Base-by-base conservation (phyloP, 1,284 basidiomycete genomes). In the Tylopilus sp. region DNA sequence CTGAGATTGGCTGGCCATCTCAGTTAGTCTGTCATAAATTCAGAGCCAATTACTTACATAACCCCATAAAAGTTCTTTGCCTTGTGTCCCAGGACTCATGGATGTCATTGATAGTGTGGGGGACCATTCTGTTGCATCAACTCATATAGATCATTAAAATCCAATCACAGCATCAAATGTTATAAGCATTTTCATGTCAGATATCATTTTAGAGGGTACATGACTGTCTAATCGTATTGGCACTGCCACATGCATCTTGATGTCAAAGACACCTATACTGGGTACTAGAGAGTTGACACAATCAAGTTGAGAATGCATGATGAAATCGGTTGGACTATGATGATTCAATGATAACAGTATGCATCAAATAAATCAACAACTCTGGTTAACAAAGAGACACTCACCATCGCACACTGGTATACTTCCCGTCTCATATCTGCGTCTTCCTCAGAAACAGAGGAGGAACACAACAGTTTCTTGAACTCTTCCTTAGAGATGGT, bases 301-400 rank as follows among this genome's bases (percentile, higher is more conserved):
- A 77, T 99, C 97, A 15, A 99, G 86, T 78, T 99, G 97, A 1
- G 96, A 98, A 22, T 97, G 94, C 92, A 98, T 95, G 57, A 99
- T 83, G 68, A n/a, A 99, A 91, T 16, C 86, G 87, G 4, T 88
- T 81, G 3, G 90, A 91, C 92, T 96, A 38, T 7, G 6, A 29
- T 9, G 52, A 38, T 39, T 8, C 4, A 36, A n/a, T n/a, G 22
- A 33, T n/a, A n/a, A 13, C 6, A 24, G 16, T 36, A n/a, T n/a
- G n/a, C n/a, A n/a, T n/a, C n/a, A 10, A 19, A 13, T 7, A 41
- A 18, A 39, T 39, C 39, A 13, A 44, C 3, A 44, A 44, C 19
- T 22, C 41, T 19, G 19, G 19, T 22, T 10, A 5, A 5, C 4
- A 10, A 55, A 33, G 9, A 19, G 32, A 5, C 15, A 12, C 83